Base-by-base conservation (phyloP, 2,329 filamentous ascomycete genomes). In the Rachicladosporium sp. region DNA sequence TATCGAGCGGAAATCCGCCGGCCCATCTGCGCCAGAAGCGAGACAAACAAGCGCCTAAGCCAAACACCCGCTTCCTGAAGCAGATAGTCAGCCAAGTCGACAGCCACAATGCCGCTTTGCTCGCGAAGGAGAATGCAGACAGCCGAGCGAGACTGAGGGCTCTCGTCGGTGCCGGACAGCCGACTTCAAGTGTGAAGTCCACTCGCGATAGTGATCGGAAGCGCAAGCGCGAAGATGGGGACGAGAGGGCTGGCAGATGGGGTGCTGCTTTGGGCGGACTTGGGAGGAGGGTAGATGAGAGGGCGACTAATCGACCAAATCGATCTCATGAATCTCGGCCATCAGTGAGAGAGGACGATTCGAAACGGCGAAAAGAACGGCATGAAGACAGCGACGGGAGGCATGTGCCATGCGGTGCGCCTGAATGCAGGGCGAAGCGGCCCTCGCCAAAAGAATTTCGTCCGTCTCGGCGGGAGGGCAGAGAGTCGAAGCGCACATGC, bases 71-170 rank as follows among this genome's bases (percentile, higher is more conserved):
- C 29, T 96, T 96, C 57, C 66, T 98, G 32, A 79, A 79, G 42
- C 82, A 91, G 53, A 83, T 96, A 41, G 85, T 98, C 45, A 82
- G 80, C 46, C 82, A 91, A 49, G 93, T 86, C 6, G 82, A 93
- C 51, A 81, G 64, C 39, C 89, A 98, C 63, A 98, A 98, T 70
- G 78, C 82, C 15, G 82, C 85, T 1, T 68, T 96, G 23, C 74
- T 86, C 11, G 84, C 82, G 1, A 93, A 80, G 54, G 89, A 96
- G 59, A 78, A 80, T 19, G 77, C 82, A 35, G 88, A 96, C 48
- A 78, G 86, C 0, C 71, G 72, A 45, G 77, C 77, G 3, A 77
- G 85, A 12, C 70, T 93, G 40, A 73, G 74, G 48, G 67, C 70
- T 40, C 62, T 88, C 33, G 47, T 47, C 36, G 40, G 35, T 12